Conservation (phyloP, 75 land plant species). For the Azolla pinnata region DNA sequence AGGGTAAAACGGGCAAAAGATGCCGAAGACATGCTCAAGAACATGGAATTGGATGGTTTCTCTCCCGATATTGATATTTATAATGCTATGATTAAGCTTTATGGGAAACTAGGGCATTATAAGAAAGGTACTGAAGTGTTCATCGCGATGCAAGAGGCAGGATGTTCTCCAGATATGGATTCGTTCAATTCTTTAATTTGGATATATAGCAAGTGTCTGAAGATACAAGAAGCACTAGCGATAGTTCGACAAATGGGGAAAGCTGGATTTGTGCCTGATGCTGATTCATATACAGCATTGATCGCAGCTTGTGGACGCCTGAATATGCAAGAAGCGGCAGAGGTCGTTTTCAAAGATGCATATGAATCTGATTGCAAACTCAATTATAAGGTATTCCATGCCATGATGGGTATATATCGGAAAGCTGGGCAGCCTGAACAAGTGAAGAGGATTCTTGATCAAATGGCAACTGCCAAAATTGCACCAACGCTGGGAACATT, state of each 20-base stretch:
- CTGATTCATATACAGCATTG: conserved; percentile 56
- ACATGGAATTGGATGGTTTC: conserved; percentile 76
- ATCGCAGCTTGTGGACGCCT: conserved; percentile 55
- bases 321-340: conserved; percentile 50
- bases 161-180: conserved; percentile 44
- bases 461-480: conserved; percentile 59
- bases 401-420: conserved; percentile 79
- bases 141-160: conserved; percentile 38
- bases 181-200: conserved; percentile 58
- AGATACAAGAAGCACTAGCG: conserved; percentile 60
- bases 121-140: conserved; percentile 41
- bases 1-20: conserved; percentile 43
- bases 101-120: conserved; percentile 42
- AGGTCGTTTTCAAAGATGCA: conserved; percentile 48
- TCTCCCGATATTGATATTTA: conserved; percentile 59
- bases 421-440: conserved; percentile 51
- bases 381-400: conserved; percentile 64
- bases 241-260: conserved; percentile 55
- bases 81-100: conserved; percentile 56
- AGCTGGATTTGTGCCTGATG: conserved; percentile 43
- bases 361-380: conserved; percentile 35
- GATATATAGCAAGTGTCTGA: conserved; percentile 63
- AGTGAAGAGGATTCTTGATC: conserved; percentile 45
- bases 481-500: conserved; percentile 70
- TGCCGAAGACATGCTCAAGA: conserved; percentile 58